These are phyloP conservation scores for Amphirosellinia nigrospora DNA, from an alignment of 495 filamentous ascomycete species.

Conservation along the genomic window DNA sequence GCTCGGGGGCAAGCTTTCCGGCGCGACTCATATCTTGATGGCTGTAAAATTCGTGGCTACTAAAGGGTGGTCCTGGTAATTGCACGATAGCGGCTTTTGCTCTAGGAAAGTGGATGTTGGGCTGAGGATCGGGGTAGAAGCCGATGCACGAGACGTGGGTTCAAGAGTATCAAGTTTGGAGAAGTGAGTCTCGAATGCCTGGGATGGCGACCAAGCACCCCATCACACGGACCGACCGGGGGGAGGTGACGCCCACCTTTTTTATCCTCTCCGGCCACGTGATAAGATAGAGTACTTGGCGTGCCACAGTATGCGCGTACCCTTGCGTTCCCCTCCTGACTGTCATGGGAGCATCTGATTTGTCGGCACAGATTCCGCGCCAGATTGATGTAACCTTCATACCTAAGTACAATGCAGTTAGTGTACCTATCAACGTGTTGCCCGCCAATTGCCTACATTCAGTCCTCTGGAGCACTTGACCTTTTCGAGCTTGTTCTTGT, in stretches of 20 bases:
- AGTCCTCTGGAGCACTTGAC: neutral
- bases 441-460: neutral
- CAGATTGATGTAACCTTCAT: neutral
- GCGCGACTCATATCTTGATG: constrained; percentile 69
- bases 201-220: constrained; percentile 2
- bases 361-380: neutral
- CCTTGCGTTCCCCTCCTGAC: neutral
- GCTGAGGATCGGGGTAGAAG: constrained; percentile 28
- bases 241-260: constrained; percentile 11
- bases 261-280: constrained; percentile 20
- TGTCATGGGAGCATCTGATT: neutral
- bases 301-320: neutral
- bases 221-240: constrained; percentile 21
- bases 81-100: constrained; percentile 22
- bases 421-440: neutral
- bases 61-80: constrained; percentile 16
- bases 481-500: neutral
- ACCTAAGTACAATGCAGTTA: neutral
- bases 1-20: constrained; percentile 89
- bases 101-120: constrained; percentile 6
- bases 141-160: constrained; percentile 29
- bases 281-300: constrained; percentile 12
- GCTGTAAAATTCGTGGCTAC: constrained; percentile 14
- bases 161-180: constrained; percentile 22
- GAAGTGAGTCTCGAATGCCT: constrained; percentile 26